Base-by-base conservation (phyloP, 1,284 basidiomycete genomes). In the Mycosarcoma mackinlayi region DNA sequence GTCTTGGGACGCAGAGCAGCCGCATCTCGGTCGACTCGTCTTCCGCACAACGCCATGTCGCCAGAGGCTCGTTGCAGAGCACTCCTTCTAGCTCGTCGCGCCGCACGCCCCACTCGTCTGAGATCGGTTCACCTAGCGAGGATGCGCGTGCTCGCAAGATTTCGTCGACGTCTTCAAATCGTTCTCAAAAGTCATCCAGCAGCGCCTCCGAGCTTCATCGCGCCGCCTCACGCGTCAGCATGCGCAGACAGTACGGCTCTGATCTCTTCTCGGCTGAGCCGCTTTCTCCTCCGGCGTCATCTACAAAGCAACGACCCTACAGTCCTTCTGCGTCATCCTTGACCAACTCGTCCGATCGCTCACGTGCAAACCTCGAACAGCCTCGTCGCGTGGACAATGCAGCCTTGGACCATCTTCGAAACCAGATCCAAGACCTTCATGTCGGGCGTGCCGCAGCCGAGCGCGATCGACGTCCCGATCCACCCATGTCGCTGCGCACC, bases 151-250 rank as follows among this genome's bases (percentile, higher is more conserved):
- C 53, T 16, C 55, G 74, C 10, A 76, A 73, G 56, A 65, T 74
- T 24, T 74, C 74, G 24, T 69, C 74, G 16, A 68, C 74, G 3
- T 70, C 71, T 11, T 74, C 71, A 3, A 59, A 51, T 30, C 44
- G 60, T 18, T 76, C 74, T 19, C 72, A 74, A n/a, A 63, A 67
- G 47, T 76, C 72, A 14, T 72, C 72, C 16, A 70, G 52, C 48
- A 66, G 72, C 25, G 67, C 72, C n/a, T 76, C 74, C 1, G 74
- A 76, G 13, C 56, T 74, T 19, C 74, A 73, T 41, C 67, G 72
- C 35, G 47, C 66, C 25, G 74, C 68, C 11, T 76, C 74, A 33
- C 55, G 74, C 33, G 71, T 59, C 54, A 69, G 72, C 49, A 65
- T 74, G 68, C 66, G 67, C 38, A 62, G 44, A 19, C 56, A 53